phyloP scores from a whole-genome alignment of 768 basidiomycete species.

The Tricholoma sp. region DNA sequence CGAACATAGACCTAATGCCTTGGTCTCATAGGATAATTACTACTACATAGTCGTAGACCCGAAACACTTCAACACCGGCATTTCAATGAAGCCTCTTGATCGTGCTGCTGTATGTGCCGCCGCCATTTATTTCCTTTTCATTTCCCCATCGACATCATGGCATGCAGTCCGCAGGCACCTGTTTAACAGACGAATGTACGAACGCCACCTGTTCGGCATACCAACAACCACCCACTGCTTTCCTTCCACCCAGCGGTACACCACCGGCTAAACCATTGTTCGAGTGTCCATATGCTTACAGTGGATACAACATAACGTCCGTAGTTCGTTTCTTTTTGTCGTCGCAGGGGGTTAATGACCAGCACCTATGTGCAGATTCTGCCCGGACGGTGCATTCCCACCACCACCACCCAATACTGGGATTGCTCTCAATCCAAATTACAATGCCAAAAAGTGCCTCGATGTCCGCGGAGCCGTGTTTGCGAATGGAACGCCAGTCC shows the following conservation, averaged over 20 bases:
- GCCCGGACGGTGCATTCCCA: constrained; percentile 20
- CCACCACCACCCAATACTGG: constrained; percentile 3
- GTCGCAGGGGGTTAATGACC: not conserved
- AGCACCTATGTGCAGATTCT: constrained; percentile 21
- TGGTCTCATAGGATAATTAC: not conserved
- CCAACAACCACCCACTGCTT: constrained; percentile 18
- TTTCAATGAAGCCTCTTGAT: constrained; percentile 4
- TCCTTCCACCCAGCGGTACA: constrained; percentile 13
- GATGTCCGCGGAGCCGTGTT: constrained; percentile 28
- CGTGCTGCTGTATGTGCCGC: constrained; percentile 8
- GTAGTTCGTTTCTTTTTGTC: not conserved
- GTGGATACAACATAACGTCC: constrained; percentile 23
- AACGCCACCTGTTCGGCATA: constrained; percentile 21
- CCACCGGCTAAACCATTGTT: constrained; percentile 19
- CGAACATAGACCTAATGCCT: not conserved
- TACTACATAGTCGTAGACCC: constrained; percentile 5
- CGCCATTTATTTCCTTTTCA: not conserved
- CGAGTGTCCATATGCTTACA: constrained; percentile 15
- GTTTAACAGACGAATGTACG: constrained; percentile 18
- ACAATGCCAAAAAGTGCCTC: constrained; percentile 24
- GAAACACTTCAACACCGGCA: not conserved
- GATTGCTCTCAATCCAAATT: constrained; percentile 22
- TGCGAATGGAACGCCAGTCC: constrained; percentile 28
- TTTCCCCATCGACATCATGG: not conserved
- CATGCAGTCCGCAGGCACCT: constrained; percentile 18